Conservation (phyloP, 1,284 basidiomycete species). For the Ceratobasidium papillatum region DNA sequence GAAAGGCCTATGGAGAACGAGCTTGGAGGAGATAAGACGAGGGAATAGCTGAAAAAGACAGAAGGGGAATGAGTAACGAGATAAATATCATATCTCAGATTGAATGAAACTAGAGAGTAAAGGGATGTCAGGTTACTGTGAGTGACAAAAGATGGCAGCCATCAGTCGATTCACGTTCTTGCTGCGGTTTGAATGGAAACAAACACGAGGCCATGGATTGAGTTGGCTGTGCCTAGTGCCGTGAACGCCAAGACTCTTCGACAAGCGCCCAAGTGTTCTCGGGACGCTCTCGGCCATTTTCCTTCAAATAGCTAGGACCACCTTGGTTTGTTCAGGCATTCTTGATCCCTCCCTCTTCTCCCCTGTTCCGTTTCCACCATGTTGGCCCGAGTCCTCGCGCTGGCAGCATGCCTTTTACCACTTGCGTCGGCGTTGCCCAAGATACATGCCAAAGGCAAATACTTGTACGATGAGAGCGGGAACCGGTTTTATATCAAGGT, state of each 20-base stretch:
- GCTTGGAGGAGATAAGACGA: too few relatives aligned
- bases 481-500: conserved; percentile 86
- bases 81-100: too few relatives aligned
- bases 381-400: conserved; percentile 19
- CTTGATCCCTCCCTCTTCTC: neutral
- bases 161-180: too few relatives aligned
- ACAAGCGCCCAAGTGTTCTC: conserved; percentile 10
- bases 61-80: too few relatives aligned
- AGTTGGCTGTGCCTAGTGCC: conserved; percentile 8
- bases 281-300: neutral
- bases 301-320: conserved; percentile 20
- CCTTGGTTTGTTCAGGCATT: neutral
- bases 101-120: too few relatives aligned
- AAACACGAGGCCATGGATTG: neutral
- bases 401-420: conserved; percentile 21
- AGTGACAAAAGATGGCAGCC: too few relatives aligned
- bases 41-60: too few relatives aligned
- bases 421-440: conserved; percentile 58
- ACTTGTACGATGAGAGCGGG: conserved; percentile 78
- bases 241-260: neutral
- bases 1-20: too few relatives aligned
- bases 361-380: conserved; percentile 5
- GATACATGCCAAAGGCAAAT: conserved; percentile 73
- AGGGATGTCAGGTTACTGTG: too few relatives aligned
- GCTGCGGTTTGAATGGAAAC: neutral